Conservation (phyloP, 2,329 filamentous ascomycete genomes). For the Phaeoacremonium minimum region DNA sequence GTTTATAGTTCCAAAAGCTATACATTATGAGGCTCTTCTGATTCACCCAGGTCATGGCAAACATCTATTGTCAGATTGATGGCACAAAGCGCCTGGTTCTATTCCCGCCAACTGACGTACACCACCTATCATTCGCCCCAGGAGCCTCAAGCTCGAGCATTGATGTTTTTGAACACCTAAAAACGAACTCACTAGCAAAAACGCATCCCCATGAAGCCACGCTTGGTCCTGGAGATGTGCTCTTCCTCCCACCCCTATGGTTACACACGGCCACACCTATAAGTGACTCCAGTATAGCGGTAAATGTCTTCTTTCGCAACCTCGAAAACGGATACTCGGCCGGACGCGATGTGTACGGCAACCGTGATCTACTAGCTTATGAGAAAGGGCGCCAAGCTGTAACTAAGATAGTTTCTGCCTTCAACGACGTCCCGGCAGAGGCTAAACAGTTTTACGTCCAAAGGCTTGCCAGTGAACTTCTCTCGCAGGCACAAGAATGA, state of each 20-base stretch:
- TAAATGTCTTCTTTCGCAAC: constrained; percentile 87
- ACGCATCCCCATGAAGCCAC: constrained; percentile 64
- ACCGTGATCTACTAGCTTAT: constrained; percentile 78
- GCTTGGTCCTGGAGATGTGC: constrained; percentile 67
- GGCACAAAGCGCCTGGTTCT: constrained; percentile 71
- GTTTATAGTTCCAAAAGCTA: neutral
- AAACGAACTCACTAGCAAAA: constrained; percentile 29
- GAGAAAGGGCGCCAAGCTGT: constrained; percentile 75
- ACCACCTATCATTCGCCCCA: constrained; percentile 63
- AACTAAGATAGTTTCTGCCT: constrained; percentile 58
- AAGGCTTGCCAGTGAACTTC: constrained; percentile 66
- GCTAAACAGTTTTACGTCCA: constrained; percentile 72
- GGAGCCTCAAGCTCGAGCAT: constrained; percentile 78
- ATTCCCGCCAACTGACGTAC: constrained; percentile 74
- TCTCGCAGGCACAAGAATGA: neutral
- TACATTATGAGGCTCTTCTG: constrained; percentile 3
- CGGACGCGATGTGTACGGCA: constrained; percentile 83
- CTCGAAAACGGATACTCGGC: constrained; percentile 63
- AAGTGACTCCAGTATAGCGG: constrained; percentile 62
- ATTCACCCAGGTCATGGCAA: constrained; percentile 68
- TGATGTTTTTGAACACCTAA: constrained; percentile 58
- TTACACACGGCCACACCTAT: constrained; percentile 67
- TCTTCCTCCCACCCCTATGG: constrained; percentile 83
- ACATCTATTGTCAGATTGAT: constrained; percentile 74
- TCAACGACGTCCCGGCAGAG: constrained; percentile 60